Conservation (phyloP, 768 basidiomycete genomes). For the Pluteus cervinus region DNA sequence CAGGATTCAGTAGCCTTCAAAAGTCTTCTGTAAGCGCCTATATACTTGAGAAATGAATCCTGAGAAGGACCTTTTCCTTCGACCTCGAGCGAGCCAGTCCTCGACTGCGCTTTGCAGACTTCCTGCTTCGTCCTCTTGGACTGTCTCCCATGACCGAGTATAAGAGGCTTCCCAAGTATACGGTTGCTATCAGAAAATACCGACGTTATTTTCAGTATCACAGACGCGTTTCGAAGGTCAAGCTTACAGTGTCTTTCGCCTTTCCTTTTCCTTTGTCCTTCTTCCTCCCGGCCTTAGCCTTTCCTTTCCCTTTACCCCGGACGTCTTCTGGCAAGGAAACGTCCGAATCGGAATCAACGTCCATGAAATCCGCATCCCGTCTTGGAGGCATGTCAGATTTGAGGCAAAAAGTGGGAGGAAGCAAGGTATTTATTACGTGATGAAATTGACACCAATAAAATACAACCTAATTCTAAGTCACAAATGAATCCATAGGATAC, state of each 20-base stretch:
- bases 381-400: conserved; percentile 25
- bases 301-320: conserved; percentile 52
- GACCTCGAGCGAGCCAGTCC: conserved; percentile 78
- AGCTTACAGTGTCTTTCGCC: conserved; percentile 42
- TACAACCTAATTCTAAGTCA: too few species aligned
- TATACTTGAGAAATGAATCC: conserved; percentile 4
- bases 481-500: too few species aligned
- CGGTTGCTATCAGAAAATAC: conserved; percentile 46
- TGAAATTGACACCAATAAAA: too few species aligned
- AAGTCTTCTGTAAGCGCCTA: conserved; percentile 2
- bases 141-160: conserved; percentile 93
- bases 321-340: conserved; percentile 53
- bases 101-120: conserved; percentile 88
- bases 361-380: conserved; percentile 38
- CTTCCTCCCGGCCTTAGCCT: conserved; percentile 45
- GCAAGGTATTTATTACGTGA: too few species aligned
- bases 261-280: conserved; percentile 53
- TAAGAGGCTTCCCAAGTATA: conserved; percentile 98
- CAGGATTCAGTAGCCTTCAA: conserved; percentile 69
- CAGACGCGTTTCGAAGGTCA: conserved; percentile 3
- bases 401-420: too few species aligned
- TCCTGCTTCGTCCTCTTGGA: conserved; percentile 93
- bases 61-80: conserved; percentile 66
- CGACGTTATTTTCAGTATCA: conserved; percentile 6
- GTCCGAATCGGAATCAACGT: conserved; percentile 68